Evolutionary conservation across 352 stramenopile species (phyloP).

Genomic region (Pythium brassicae): DNA sequence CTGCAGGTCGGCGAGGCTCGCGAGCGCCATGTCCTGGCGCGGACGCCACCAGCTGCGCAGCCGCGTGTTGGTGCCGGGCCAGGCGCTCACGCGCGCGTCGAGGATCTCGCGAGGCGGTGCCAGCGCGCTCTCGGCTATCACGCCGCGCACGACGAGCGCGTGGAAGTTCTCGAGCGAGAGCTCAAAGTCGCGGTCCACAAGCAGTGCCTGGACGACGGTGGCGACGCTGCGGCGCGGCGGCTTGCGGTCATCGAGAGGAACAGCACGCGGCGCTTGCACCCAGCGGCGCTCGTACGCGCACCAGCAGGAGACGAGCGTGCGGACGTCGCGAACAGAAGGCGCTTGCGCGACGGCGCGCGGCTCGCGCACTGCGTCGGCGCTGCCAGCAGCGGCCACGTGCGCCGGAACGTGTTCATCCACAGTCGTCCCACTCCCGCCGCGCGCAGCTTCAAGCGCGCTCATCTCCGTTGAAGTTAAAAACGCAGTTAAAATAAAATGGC

Average conservation of each 20-base stretch:
- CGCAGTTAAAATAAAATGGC: no score
- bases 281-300: conserved; percentile 9
- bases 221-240: neutral
- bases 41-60: conserved; percentile 11
- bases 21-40: conserved; percentile 11
- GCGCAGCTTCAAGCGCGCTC: neutral
- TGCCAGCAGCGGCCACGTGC: neutral
- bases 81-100: conserved; percentile 9
- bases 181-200: neutral
- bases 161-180: no score
- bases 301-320: conserved; percentile 15
- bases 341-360: no score
- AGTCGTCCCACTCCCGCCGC: neutral
- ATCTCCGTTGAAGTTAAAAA: conserved; percentile 3
- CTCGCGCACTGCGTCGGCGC: neutral
- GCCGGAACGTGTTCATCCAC: no score
- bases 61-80: conserved; percentile 4
- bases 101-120: conserved; percentile 2
- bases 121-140: conserved; percentile 8
- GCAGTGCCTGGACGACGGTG: neutral
- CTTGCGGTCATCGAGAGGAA: neutral
- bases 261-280: conserved; percentile 1
- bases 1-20: conserved; percentile 24
- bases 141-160: conserved; percentile 9
- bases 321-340: conserved; percentile 4